phyloP scores from a whole-genome alignment of 306 rosid species.

The Quercus mongolica region DNA sequence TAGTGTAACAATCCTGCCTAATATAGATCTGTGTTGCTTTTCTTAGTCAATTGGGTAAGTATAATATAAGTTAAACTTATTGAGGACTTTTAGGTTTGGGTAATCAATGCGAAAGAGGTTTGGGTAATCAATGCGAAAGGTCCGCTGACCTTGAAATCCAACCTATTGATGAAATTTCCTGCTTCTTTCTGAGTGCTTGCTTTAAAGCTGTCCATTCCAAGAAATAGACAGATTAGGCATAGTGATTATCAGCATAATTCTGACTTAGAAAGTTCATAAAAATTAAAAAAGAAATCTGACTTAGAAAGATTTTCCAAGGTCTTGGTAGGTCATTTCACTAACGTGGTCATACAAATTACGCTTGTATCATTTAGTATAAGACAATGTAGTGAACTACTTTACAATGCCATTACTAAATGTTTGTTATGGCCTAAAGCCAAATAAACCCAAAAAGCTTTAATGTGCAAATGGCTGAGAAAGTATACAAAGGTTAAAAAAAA shows the following conservation, averaged over 20 bases:
- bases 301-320: background rate
- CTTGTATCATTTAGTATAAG: background rate
- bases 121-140: constrained; percentile 7
- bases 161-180: background rate
- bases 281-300: constrained; percentile 7
- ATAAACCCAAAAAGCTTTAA: background rate
- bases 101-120: constrained; percentile 6
- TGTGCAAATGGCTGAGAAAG: background rate
- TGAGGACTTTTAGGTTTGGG: background rate
- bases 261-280: constrained; percentile 6
- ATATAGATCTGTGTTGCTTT: background rate
- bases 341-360: background rate
- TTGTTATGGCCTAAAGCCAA: background rate
- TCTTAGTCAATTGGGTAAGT: background rate
- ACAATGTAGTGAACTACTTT: constrained; percentile 5
- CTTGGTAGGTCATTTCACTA: constrained; percentile 18
- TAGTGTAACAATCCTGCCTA: background rate
- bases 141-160: background rate
- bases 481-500: background rate
- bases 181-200: background rate
- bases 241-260: background rate
- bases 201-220: constrained; percentile 19
- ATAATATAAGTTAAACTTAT: background rate
- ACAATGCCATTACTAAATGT: constrained; percentile 17
- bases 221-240: background rate